Percentiles rank a stretch among this genome's conserved stretches.
These are phyloP conservation scores for Aspergillus sp. DNA, from an alignment of 2,329 filamentous ascomycete species.

Conservation along the genomic window DNA sequence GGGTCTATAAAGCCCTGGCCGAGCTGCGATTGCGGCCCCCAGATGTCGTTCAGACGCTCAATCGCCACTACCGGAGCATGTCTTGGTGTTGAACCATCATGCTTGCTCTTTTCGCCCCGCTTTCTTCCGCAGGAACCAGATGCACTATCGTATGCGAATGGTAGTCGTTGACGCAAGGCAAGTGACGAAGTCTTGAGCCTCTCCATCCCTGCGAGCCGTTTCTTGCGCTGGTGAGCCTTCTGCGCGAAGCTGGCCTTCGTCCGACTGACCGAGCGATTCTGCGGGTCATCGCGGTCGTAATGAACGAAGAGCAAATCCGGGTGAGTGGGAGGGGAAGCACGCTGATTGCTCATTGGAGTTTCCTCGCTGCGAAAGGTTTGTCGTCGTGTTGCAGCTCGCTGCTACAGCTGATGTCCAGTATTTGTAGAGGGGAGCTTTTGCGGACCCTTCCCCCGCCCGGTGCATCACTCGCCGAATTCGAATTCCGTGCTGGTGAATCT, in stretches of 20 bases:
- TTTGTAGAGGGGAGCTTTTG: no score
- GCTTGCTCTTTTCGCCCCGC: no score
- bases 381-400: no score
- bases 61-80: no score
- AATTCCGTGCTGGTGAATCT: no score
- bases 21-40: background rate
- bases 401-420: no score
- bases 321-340: no score
- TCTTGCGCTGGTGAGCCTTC: conserved; percentile 6
- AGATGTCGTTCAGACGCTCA: background rate
- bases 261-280: background rate
- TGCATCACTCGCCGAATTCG: no score
- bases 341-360: background rate
- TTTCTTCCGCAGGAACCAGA: background rate
- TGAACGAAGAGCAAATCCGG: background rate
- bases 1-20: conserved; percentile 9
- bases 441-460: no score
- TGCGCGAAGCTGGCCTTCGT: conserved; percentile 1
- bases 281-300: background rate
- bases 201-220: conserved; percentile 5
- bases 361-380: no score
- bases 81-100: no score
- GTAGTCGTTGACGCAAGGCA: background rate
- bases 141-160: background rate
- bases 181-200: background rate